Percentiles rank a stretch among this genome's conserved stretches.
phyloP scores from a whole-genome alignment of 2,329 filamentous ascomycete genomes.

The Aspergillus fijiensis region DNA sequence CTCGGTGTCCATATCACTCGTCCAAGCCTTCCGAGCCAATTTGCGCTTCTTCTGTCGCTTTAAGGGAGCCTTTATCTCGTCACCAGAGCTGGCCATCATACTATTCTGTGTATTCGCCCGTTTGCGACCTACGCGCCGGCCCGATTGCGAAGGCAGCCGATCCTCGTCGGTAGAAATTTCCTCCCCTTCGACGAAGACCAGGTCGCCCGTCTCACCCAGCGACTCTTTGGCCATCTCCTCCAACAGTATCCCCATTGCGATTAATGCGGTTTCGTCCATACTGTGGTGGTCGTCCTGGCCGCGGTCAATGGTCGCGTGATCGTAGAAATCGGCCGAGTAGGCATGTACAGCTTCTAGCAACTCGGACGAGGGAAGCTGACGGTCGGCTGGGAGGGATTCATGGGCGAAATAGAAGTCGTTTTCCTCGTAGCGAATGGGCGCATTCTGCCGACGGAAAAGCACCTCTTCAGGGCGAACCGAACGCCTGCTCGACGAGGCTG shows the following conservation, averaged over 20 bases:
- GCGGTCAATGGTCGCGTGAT: slow-evolving; percentile 30
- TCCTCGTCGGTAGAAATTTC: slow-evolving; percentile 27
- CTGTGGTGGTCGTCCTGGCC: slow-evolving; percentile 49
- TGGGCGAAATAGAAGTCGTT: slow-evolving; percentile 57
- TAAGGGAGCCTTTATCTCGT: slow-evolving; percentile 14
- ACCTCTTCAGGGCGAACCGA: slow-evolving; percentile 58
- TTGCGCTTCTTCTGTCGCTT: slow-evolving; percentile 28
- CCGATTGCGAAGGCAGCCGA: slow-evolving; percentile 8
- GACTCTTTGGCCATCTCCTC: slow-evolving; percentile 56
- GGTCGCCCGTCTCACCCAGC: slow-evolving; percentile 58
- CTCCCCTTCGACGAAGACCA: slow-evolving; percentile 56
- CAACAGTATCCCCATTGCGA: slow-evolving; percentile 60
- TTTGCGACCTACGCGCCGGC: slow-evolving; percentile 18
- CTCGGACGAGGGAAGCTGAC: slow-evolving; percentile 55
- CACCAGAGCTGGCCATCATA: slow-evolving; percentile 25
- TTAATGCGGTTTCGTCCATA: slow-evolving; percentile 62
- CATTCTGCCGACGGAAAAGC: slow-evolving; percentile 53
- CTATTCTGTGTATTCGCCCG: slow-evolving; percentile 21
- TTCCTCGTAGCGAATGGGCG: slow-evolving; percentile 53
- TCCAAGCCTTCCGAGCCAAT: slow-evolving; percentile 19
- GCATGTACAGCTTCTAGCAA: slow-evolving; percentile 57
- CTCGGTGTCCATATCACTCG: slow-evolving; percentile 25
- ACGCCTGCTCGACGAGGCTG: slow-evolving; percentile 34
- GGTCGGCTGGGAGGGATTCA: slow-evolving; percentile 41
- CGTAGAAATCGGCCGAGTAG: slow-evolving; percentile 59